phyloP scores from a whole-genome alignment of 1,284 basidiomycete species.

The Acaromyces ingoldii region DNA sequence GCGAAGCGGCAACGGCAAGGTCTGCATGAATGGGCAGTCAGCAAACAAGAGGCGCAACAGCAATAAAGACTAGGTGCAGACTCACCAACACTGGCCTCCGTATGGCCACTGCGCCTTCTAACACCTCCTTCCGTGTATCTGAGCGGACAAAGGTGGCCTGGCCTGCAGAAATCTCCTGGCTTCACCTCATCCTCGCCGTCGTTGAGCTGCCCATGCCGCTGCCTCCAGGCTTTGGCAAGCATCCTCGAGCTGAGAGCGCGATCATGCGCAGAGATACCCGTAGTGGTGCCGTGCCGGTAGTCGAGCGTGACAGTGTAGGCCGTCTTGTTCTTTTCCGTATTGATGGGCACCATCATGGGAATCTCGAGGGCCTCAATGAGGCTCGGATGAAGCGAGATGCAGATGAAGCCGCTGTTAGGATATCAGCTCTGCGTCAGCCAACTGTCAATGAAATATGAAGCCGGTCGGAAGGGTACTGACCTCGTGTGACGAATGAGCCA shows the following conservation, averaged over 20 bases:
- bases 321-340: constrained; percentile 84
- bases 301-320: constrained; percentile 97
- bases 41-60: background rate
- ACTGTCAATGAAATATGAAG: background rate
- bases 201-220: background rate
- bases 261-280: constrained; percentile 95
- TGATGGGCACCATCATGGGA: constrained; percentile 87
- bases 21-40: constrained; percentile 55
- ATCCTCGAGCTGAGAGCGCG: constrained; percentile 79
- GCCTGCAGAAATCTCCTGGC: constrained; percentile 74
- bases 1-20: constrained; percentile 72
- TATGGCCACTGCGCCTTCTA: constrained; percentile 80
- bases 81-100: constrained; percentile 73
- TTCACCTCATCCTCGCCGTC: too few species aligned
- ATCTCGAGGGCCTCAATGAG: constrained; percentile 76
- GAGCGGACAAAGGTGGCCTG: constrained; percentile 91
- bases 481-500: constrained; percentile 88
- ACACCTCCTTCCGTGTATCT: constrained; percentile 81
- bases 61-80: constrained; percentile 11
- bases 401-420: constrained; percentile 80
- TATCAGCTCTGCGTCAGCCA: background rate
- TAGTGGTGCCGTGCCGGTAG: constrained; percentile 85
- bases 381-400: constrained; percentile 73
- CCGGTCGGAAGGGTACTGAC: constrained; percentile 1
- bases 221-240: constrained; percentile 59